Percentiles rank a stretch among this genome's conserved stretches.
Conservation (phyloP, 805 yeast species). For the Pichia heedii region DNA sequence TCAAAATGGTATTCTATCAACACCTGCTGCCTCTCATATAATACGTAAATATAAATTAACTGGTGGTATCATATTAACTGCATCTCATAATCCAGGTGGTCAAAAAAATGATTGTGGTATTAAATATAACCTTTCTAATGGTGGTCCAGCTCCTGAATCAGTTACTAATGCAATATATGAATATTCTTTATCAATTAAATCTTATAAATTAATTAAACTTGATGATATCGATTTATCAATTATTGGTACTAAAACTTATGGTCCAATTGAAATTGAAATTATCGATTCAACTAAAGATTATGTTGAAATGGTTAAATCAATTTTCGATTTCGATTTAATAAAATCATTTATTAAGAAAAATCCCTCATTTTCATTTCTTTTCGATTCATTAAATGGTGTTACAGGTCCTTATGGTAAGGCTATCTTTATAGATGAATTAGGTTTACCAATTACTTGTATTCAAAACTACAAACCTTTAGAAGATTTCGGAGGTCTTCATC, state of each 20-base stretch:
- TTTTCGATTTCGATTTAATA: conserved; percentile 82
- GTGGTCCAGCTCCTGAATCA: conserved; percentile 97
- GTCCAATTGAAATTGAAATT: conserved; percentile 65
- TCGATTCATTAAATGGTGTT: conserved; percentile 90
- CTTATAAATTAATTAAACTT: conserved; percentile 51
- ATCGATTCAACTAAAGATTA: conserved; percentile 78
- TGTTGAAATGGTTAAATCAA: conserved; percentile 66
- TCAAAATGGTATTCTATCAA: conserved; percentile 77
- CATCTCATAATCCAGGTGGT: conserved; percentile 98
- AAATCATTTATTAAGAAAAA: conserved; percentile 52
- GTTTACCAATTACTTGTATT: conserved; percentile 56
- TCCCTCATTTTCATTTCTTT: conserved; percentile 60
- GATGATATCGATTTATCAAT: conserved; percentile 55
- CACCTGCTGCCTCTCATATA: conserved; percentile 94
- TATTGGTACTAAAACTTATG: conserved; percentile 45
- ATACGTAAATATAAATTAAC: conserved; percentile 68
- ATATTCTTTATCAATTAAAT: conserved; percentile 45
- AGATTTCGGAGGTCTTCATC: conserved; percentile 96
- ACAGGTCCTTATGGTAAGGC: conserved; percentile 94
- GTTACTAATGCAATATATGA: conserved; percentile 85
- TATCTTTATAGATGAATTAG: conserved; percentile 77
- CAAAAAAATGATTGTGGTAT: conserved; percentile 88
- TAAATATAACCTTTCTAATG: conserved; percentile 89
- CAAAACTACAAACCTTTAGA: conserved; percentile 77
- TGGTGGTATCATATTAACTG: conserved; percentile 94